Percentiles rank a stretch among this genome's conserved stretches.
phyloP scores from a whole-genome alignment of 371 early-diverging fungal genomes.

The Syncephalis plumigaleata region DNA sequence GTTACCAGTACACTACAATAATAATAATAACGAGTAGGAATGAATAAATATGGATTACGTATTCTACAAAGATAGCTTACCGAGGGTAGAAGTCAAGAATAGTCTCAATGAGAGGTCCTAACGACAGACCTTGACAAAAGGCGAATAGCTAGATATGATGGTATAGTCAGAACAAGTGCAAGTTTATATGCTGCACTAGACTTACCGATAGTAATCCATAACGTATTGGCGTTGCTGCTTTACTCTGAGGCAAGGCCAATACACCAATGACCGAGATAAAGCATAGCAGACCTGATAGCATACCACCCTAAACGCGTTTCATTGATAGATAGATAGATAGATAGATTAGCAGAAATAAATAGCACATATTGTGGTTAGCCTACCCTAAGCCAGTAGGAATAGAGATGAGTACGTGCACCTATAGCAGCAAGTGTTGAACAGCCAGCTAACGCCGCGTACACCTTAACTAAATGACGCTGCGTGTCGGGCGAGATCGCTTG shows the following conservation, averaged over 20 bases:
- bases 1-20: constrained; percentile 1
- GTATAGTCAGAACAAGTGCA: too few relatives aligned
- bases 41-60: background rate
- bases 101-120: background rate
- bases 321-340: background rate
- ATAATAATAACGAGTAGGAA: background rate
- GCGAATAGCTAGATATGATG: background rate
- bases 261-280: constrained; percentile 1
- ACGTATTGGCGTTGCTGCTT: background rate
- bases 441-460: constrained; percentile 1
- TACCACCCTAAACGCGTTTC: too few relatives aligned
- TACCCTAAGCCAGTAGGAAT: background rate
- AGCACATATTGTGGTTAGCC: background rate
- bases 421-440: background rate
- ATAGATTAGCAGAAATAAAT: background rate
- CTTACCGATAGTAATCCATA: background rate
- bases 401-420: background rate
- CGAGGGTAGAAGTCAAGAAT: constrained; percentile 1
- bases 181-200: background rate
- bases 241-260: background rate
- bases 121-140: background rate
- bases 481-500: too few relatives aligned
- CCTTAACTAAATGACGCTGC: constrained; percentile 1
- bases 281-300: background rate
- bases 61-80: too few relatives aligned